Evolutionary conservation across 805 yeast genomes (phyloP).

Genomic region (Limtongia smithiae): DNA sequence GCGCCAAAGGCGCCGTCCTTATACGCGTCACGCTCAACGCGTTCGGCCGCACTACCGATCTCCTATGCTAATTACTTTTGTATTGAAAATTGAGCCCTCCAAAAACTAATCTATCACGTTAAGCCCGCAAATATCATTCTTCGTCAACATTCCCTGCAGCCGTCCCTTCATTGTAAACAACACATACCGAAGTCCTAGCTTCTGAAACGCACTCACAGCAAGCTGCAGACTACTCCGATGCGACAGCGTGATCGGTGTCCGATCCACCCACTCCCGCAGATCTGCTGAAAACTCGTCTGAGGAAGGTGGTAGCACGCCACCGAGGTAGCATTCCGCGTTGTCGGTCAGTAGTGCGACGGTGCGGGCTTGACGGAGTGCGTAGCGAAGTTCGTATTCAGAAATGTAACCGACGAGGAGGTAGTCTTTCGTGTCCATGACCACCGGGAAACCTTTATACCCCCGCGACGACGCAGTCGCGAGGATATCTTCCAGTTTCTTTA

Average conservation of each 20-base stretch:
- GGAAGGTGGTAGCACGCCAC: constrained; percentile 11
- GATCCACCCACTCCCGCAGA: constrained; percentile 31
- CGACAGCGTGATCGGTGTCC: constrained; percentile 35
- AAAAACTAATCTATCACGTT: too few relatives aligned
- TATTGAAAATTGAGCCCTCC: too few relatives aligned
- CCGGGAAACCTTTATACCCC: constrained; percentile 45
- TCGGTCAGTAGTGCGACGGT: constrained; percentile 6
- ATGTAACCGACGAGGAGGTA: constrained; percentile 46
- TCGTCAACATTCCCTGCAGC: constrained; percentile 41
- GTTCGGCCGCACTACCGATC: too few relatives aligned
- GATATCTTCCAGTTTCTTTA: constrained; percentile 32
- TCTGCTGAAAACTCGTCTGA: constrained; percentile 19
- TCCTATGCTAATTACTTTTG: too few relatives aligned
- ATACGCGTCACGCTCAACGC: too few relatives aligned
- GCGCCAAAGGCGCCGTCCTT: too few relatives aligned
- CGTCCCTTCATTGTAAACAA: constrained; percentile 34
- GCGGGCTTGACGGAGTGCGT: constrained; percentile 33
- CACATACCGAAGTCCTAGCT: constrained; percentile 40
- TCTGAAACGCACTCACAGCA: constrained; percentile 41
- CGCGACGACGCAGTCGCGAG: constrained; percentile 20
- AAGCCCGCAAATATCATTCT: constrained; percentile 35
- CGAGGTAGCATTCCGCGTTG: constrained; percentile 16
- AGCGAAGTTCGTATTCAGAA: constrained; percentile 39
- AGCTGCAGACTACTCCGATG: constrained; percentile 38
- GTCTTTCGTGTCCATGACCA: constrained; percentile 39